These are phyloP conservation scores for Talaromyces stipitatus DNA, from an alignment of 495 filamentous ascomycete genomes.

Conservation along the genomic window DNA sequence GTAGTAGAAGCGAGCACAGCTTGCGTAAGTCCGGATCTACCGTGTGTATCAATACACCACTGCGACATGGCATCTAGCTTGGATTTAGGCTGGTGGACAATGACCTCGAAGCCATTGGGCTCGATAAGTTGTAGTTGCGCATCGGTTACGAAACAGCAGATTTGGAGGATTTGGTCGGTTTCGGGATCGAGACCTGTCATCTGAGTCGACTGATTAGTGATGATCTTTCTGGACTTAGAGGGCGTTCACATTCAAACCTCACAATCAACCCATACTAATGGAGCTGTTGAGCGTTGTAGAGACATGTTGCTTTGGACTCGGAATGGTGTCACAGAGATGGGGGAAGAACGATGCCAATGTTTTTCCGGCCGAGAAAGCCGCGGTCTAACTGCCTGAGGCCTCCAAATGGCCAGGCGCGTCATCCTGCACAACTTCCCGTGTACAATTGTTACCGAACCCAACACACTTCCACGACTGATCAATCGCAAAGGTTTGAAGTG, in stretches of 20 bases:
- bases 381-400: neutral
- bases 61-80: conserved; percentile 68
- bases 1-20: conserved; percentile 67
- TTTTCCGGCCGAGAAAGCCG: neutral
- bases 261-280: conserved; percentile 85
- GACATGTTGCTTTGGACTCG: conserved; percentile 22
- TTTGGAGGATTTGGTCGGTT: conserved; percentile 78
- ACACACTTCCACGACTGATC: no score
- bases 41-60: conserved; percentile 60
- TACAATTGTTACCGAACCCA: neutral
- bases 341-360: neutral
- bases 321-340: neutral
- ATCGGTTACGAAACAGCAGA: conserved; percentile 90
- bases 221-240: neutral
- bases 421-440: neutral
- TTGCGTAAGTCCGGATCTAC: conserved; percentile 67
- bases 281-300: conserved; percentile 43
- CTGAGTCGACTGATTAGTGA: conserved; percentile 31
- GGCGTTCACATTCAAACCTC: conserved; percentile 46
- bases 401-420: neutral
- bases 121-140: conserved; percentile 70
- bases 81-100: conserved; percentile 67
- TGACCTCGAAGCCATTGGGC: conserved; percentile 64
- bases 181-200: conserved; percentile 88
- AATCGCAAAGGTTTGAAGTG: no score